Evolutionary conservation across 2,329 filamentous ascomycete species (phyloP), one percentile per base, ranked within the genome.

Genomic region (Lasiodiplodia gonubiensis): DNA sequence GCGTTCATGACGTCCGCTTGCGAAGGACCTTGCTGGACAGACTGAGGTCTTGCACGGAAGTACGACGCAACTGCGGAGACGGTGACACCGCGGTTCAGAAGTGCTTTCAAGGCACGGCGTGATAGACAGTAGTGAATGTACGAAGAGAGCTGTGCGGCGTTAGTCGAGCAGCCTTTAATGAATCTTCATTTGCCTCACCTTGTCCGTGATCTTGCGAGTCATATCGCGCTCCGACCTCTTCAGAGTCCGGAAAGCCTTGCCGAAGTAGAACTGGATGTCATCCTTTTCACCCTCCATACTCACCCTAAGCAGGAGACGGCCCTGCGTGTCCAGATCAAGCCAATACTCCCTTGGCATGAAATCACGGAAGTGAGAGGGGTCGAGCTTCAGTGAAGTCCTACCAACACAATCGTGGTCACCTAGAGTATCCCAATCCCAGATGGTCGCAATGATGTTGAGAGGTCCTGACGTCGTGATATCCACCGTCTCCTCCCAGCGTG

Each of bases 221-320:
- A 99, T 99, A 78, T 99, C 95, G 74, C 94, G 88, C 81, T 99
- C 94, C 0, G 94, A 97, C 71, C 95, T 89, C 84, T 98, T 98
- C 72, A 99, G 84, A 69, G 94, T 93, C 55, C 95, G 88, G 82
- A 99, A 99, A 30, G 95, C 92, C 80, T 97, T 98, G 73, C 94
- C 95, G 79, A 98, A 98, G 76, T 97, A 94, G 79, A 99, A 99
- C 74, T 97, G 92, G 68, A 99, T 99, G 76, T 99, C 95, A 76
- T 99, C 95, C 70, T 95, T 88, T 80, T 99, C 95, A 63, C 95
- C 95, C 81, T 99, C 95, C 95, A 99, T 99, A 76, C 93, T 97
- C 64, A 99, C 93, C 70, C 94, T 88, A 64, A 99, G 87, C 67
- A 99, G 81, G 37, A 99, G 80, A 61, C 94, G 88, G 8, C 95